Evolutionary conservation across 2,329 filamentous ascomycete species (phyloP).

Genomic region (Venturia carpophila): DNA sequence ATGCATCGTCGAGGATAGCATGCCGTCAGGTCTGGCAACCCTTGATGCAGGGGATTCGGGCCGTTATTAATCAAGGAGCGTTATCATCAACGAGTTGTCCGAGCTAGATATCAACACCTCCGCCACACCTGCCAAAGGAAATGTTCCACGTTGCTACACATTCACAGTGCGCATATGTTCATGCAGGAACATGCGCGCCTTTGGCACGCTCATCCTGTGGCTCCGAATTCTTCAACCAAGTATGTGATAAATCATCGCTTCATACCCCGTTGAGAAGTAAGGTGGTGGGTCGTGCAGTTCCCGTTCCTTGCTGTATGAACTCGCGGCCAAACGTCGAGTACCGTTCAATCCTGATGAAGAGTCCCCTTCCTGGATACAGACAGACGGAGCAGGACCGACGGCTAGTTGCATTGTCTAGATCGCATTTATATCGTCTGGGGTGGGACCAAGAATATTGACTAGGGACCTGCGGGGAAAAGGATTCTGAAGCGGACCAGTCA

Average conservation of each 20-base stretch:
- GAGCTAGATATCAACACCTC: too few species aligned
- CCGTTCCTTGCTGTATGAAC: background rate
- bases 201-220: background rate
- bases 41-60: too few species aligned
- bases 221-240: background rate
- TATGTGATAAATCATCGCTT: background rate
- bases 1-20: too few species aligned
- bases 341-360: background rate
- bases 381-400: background rate
- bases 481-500: background rate
- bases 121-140: background rate
- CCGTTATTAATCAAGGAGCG: too few species aligned
- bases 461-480: background rate
- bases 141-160: background rate
- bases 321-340: background rate
- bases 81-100: too few species aligned
- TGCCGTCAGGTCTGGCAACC: too few species aligned
- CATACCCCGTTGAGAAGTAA: background rate
- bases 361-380: background rate
- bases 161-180: background rate
- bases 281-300: background rate
- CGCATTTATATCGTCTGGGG: background rate
- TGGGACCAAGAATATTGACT: background rate
- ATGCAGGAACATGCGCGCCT: slow-evolving; percentile 7
- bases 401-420: background rate